Percentiles rank a stretch among this genome's conserved stretches.
These are phyloP conservation scores for Sporisorium iseilematis-ciliati DNA, from an alignment of 1,284 basidiomycete species.

Conservation along the genomic window DNA sequence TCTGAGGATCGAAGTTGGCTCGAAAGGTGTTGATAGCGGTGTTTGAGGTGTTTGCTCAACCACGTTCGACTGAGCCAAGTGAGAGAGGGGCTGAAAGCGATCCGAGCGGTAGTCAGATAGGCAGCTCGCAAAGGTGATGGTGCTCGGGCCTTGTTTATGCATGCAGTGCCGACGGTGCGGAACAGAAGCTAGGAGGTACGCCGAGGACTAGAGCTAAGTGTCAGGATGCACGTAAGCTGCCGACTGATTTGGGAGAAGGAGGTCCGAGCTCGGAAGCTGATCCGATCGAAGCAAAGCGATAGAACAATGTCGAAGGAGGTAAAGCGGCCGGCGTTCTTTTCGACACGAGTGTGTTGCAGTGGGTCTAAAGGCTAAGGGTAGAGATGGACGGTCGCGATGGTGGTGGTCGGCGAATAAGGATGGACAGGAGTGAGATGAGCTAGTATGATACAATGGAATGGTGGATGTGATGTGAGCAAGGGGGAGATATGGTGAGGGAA, in stretches of 20 bases:
- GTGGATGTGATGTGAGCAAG: neutral
- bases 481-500: neutral
- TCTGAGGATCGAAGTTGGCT: no score
- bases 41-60: no score
- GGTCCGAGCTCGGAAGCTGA: constrained; percentile 1
- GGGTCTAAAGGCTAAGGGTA: neutral
- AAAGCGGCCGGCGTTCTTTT: no score
- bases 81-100: no score
- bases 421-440: neutral
- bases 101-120: no score
- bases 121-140: no score
- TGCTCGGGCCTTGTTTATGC: no score
- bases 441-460: constrained; percentile 4
- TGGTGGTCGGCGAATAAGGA: neutral
- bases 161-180: no score
- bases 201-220: neutral
- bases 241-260: neutral
- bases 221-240: neutral
- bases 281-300: neutral
- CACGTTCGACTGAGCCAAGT: no score
- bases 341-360: neutral
- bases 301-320: neutral
- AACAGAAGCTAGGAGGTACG: neutral
- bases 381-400: neutral
- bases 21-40: no score